Conservation (phyloP, 73 alveolate genomes). For the Symbiodinium pilosum region DNA sequence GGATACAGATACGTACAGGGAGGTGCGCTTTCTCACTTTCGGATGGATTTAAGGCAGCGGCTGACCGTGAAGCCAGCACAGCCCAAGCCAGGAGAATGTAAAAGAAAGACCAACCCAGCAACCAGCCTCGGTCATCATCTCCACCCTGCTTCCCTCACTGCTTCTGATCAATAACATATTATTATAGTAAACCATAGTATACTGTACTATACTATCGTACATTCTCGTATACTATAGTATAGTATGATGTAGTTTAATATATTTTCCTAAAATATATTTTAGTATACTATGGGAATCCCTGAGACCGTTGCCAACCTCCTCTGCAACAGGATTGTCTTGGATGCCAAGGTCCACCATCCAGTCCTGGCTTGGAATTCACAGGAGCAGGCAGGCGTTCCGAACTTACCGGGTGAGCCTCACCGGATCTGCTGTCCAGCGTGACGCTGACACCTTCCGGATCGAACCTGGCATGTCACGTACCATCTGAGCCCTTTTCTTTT, state of each 20-base stretch:
- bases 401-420: slow-evolving; percentile 11
- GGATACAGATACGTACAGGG: no score
- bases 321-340: slow-evolving; percentile 31
- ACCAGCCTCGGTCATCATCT: slow-evolving; percentile 36
- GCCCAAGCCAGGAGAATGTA: slow-evolving; percentile 56
- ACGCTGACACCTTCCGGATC: slow-evolving; percentile 76
- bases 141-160: not conserved
- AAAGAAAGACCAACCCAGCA: slow-evolving; percentile 85
- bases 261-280: no score
- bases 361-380: not conserved
- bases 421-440: slow-evolving; percentile 56
- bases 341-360: slow-evolving; percentile 57
- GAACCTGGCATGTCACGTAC: not conserved
- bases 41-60: no score
- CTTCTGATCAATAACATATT: not conserved
- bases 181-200: no score
- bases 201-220: no score
- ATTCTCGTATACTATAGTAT: no score
- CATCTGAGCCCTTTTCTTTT: no score
- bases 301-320: not conserved
- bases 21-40: no score
- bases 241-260: no score
- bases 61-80: slow-evolving; percentile 45
- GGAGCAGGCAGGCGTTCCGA: no score
- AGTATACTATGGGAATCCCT: no score